Evolutionary conservation across 2,329 filamentous ascomycete species (phyloP).

Genomic region (Cladosporium oxysporum): DNA sequence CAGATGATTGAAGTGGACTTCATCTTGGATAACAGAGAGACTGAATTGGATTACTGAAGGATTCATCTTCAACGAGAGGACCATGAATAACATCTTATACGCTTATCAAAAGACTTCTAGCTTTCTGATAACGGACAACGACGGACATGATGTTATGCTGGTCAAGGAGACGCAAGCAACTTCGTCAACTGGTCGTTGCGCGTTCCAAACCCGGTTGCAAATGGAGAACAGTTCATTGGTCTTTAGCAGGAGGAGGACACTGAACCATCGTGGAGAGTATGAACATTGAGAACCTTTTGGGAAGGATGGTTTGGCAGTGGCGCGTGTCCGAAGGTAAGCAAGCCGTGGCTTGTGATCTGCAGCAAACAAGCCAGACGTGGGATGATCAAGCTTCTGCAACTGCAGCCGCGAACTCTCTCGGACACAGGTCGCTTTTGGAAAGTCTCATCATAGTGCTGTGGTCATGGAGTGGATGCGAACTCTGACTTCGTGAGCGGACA

Average conservation of each 20-base stretch:
- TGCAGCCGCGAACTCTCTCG: neutral
- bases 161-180: neutral
- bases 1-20: conserved; percentile 22
- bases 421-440: neutral
- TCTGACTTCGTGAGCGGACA: neutral
- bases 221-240: neutral
- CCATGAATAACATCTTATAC: neutral
- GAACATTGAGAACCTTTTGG: neutral
- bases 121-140: neutral
- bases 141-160: neutral
- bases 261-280: neutral
- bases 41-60: neutral
- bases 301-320: neutral
- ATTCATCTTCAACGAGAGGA: no score
- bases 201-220: neutral
- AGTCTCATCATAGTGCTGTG: neutral
- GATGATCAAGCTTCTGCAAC: neutral
- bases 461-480: neutral
- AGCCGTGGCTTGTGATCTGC: neutral
- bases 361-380: neutral
- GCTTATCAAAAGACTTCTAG: no score
- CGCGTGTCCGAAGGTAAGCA: neutral
- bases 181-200: neutral
- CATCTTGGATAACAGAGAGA: neutral
- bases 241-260: neutral